These are phyloP conservation scores for Aspergillus sclerotioniger DNA, from an alignment of 495 filamentous ascomycete genomes.

Conservation along the genomic window DNA sequence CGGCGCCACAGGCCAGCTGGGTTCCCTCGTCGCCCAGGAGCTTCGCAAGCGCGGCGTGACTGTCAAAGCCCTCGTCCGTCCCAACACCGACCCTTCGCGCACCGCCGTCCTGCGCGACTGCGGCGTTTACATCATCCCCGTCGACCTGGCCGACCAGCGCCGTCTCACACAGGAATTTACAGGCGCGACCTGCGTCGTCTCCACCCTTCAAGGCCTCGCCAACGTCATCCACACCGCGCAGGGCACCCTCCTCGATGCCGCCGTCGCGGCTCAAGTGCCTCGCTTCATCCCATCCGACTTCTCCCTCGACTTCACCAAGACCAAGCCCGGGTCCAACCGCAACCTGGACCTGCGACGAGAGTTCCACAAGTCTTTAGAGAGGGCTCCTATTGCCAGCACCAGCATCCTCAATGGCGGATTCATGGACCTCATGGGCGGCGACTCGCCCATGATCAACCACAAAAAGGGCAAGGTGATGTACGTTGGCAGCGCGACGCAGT, in stretches of 20 bases:
- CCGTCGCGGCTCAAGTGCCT: background rate
- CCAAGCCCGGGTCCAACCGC: background rate
- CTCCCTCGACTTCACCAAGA: background rate
- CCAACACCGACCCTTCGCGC: constrained; percentile 15
- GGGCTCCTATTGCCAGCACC: background rate
- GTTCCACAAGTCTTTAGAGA: background rate
- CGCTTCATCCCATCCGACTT: background rate
- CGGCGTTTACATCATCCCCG: background rate
- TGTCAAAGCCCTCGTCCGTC: constrained; percentile 21
- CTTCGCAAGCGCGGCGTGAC: constrained; percentile 12
- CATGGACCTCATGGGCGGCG: background rate
- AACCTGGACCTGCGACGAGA: background rate
- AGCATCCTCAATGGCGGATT: background rate
- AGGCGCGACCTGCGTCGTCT: background rate
- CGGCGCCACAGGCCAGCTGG: constrained; percentile 16
- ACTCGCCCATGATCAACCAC: background rate
- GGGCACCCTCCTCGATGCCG: background rate
- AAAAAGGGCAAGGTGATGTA: background rate
- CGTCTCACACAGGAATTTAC: background rate
- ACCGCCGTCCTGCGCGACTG: constrained; percentile 10
- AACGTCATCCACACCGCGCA: background rate
- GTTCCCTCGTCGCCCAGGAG: constrained; percentile 11
- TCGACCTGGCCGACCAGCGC: background rate
- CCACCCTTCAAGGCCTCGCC: background rate
- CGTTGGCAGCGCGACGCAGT: background rate